A percentile compares a stretch with the other conserved stretches of the same genome.
Evolutionary conservation across 768 basidiomycete species (phyloP).

Genomic region (Psilocybe cyanescens): DNA sequence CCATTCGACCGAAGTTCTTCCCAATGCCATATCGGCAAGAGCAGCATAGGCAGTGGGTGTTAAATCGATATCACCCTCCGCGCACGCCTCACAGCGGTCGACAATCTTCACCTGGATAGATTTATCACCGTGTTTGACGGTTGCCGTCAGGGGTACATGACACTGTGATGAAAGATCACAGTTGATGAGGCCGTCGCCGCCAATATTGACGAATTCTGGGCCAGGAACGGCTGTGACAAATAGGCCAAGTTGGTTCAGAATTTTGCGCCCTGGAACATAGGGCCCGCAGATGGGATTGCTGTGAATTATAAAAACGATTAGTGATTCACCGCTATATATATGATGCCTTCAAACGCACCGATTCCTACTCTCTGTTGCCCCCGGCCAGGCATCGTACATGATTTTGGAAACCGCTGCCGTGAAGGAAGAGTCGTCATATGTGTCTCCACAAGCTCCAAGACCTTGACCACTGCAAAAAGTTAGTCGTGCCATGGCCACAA

Average conservation of each 20-base stretch:
- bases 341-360: slow-evolving; percentile 1
- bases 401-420: slow-evolving; percentile 17
- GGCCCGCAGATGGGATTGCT: slow-evolving; percentile 18
- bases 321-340: neutral
- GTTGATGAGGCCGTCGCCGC: slow-evolving; percentile 18
- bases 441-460: slow-evolving; percentile 17
- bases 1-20: slow-evolving; percentile 16
- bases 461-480: slow-evolving; percentile 14
- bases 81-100: slow-evolving; percentile 19
- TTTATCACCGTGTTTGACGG: slow-evolving; percentile 18
- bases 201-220: slow-evolving; percentile 13
- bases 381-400: slow-evolving; percentile 19
- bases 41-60: slow-evolving; percentile 17
- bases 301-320: neutral
- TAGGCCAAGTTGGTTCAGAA: slow-evolving; percentile 4
- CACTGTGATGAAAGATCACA: slow-evolving; percentile 12
- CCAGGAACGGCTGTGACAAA: slow-evolving; percentile 17
- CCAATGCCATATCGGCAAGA: slow-evolving; percentile 13
- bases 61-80: slow-evolving; percentile 15
- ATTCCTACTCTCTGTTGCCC: slow-evolving; percentile 13
- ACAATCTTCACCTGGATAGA: slow-evolving; percentile 20
- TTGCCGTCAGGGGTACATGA: slow-evolving; percentile 19
- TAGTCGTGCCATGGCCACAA: neutral
- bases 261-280: slow-evolving; percentile 17
- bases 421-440: slow-evolving; percentile 17